These are phyloP conservation scores for Craspedostauros australis DNA, from an alignment of 108 stramenopile species.

Conservation along the genomic window DNA sequence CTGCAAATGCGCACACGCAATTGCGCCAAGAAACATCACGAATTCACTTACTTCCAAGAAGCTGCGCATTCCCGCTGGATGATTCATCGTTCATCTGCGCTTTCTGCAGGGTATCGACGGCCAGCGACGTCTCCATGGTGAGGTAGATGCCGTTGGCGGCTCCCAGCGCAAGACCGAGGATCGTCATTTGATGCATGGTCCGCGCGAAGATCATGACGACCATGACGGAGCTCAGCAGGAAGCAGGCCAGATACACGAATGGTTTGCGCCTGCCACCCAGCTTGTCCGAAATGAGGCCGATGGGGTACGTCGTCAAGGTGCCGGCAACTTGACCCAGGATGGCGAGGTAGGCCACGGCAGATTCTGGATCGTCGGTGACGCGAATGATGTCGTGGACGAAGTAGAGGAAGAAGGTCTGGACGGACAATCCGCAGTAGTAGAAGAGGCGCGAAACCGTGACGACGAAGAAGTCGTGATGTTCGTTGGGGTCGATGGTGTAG, in stretches of 20 bases:
- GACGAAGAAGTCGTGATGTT: conserved; percentile 53
- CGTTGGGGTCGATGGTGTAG: conserved; percentile 33
- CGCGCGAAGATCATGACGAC: conserved; percentile 28
- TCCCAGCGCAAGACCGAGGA: conserved; percentile 34
- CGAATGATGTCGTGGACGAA: conserved; percentile 43
- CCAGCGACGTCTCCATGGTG: conserved; percentile 63
- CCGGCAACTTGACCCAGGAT: conserved; percentile 40
- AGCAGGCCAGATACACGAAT: conserved; percentile 52
- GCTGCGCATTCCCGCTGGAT: conserved; percentile 35
- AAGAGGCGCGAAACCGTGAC: conserved; percentile 52
- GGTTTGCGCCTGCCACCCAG: conserved; percentile 37
- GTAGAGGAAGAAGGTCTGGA: conserved; percentile 31
- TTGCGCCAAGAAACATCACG: neutral
- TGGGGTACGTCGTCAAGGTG: conserved; percentile 42
- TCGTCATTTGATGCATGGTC: conserved; percentile 30
- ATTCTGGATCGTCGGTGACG: conserved; percentile 29
- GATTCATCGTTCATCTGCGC: conserved; percentile 22
- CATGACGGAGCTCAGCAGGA: conserved; percentile 22
- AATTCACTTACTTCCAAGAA: conserved; percentile 31
- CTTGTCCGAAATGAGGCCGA: conserved; percentile 45
- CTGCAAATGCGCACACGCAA: neutral
- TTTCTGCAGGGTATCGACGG: conserved; percentile 45
- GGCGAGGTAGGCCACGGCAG: conserved; percentile 38
- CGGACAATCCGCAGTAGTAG: conserved; percentile 61
- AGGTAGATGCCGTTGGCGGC: conserved; percentile 60